These are phyloP conservation scores for Macaranga tanarius DNA, from an alignment of 441 rosid species.

Conservation along the genomic window DNA sequence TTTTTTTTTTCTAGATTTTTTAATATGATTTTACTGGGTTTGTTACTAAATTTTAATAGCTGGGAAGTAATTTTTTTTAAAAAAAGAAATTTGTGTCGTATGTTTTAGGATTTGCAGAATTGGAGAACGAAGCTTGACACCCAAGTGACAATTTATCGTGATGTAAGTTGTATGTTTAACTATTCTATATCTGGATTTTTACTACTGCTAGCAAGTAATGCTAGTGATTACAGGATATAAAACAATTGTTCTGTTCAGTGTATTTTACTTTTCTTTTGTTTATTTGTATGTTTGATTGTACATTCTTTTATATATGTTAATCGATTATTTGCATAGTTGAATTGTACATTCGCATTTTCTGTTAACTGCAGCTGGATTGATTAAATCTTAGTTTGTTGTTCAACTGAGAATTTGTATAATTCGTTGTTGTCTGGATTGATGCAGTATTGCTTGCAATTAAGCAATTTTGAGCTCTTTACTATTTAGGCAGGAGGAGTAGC, in stretches of 20 bases:
- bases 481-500: not conserved
- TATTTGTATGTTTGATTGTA: too few species aligned
- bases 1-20: not conserved
- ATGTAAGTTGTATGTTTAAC: slow-evolving; percentile 40
- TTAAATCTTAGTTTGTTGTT: too few species aligned
- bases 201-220: not conserved
- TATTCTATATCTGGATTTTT: not conserved
- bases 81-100: too few species aligned
- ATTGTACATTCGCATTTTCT: not conserved
- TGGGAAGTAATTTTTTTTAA: not conserved
- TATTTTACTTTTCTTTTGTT: too few species aligned
- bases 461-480: not conserved
- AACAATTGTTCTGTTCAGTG: too few species aligned
- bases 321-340: too few species aligned
- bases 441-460: not conserved
- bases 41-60: not conserved
- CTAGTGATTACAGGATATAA: too few species aligned
- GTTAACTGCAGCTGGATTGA: too few species aligned
- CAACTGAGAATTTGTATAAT: too few species aligned
- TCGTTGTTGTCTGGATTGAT: not conserved
- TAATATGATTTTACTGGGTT: too few species aligned
- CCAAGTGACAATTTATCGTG: slow-evolving; percentile 80
- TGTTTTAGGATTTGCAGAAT: slow-evolving; percentile 71
- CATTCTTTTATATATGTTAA: too few species aligned
- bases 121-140: slow-evolving; percentile 94